Evolutionary conservation across 2,329 filamentous ascomycete genomes (phyloP).

Genomic region (Fusarium graminum): DNA sequence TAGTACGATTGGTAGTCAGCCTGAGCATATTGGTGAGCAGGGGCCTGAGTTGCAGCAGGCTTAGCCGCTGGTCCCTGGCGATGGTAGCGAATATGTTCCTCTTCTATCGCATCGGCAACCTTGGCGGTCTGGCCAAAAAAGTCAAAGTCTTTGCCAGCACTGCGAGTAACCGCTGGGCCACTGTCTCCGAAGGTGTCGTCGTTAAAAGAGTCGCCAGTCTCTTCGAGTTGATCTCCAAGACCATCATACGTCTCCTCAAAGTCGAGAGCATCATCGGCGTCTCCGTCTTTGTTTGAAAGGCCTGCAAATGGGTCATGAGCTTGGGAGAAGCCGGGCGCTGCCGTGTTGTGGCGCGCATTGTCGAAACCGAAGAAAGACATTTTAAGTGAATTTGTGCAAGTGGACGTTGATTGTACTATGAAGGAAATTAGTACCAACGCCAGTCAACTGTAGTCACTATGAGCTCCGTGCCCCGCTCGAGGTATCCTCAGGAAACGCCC

Average conservation of each 20-base stretch:
- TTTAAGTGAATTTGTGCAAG: constrained; percentile 46
- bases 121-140: constrained; percentile 95
- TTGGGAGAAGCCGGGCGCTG: constrained; percentile 85
- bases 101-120: constrained; percentile 85
- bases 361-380: constrained; percentile 98
- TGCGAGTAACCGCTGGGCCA: constrained; percentile 56
- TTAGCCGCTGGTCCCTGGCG: constrained; percentile 75
- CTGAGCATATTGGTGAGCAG: constrained; percentile 54
- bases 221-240: constrained; percentile 88
- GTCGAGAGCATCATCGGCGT: constrained; percentile 70
- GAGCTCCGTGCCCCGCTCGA: constrained; percentile 39
- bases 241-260: constrained; percentile 99
- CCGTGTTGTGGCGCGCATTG: constrained; percentile 74
- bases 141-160: constrained; percentile 93
- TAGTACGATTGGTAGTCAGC: constrained; percentile 54
- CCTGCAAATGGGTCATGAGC: constrained; percentile 88
- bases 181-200: constrained; percentile 86
- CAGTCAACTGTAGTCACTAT: constrained; percentile 32
- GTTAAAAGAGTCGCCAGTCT: constrained; percentile 94
- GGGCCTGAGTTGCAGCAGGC: constrained; percentile 50
- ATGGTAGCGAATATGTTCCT: constrained; percentile 88
- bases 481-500: constrained; percentile 20
- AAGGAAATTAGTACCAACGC: constrained; percentile 42
- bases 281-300: constrained; percentile 74
- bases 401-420: constrained; percentile 45